Conservation (phyloP, 345 rosid genomes). For the Hibiscus trionum region DNA sequence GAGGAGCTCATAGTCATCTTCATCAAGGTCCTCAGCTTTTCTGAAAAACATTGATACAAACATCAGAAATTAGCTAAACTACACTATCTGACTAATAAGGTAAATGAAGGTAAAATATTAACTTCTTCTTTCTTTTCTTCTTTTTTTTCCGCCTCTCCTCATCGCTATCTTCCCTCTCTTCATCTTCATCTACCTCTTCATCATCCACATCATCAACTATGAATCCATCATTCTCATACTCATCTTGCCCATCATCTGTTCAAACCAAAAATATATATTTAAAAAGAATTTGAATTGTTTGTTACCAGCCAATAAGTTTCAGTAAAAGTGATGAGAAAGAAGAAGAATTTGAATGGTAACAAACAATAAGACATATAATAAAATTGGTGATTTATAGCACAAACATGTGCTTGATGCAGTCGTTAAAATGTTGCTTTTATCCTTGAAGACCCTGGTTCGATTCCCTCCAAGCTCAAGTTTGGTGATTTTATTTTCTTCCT, state of each 20-base stretch:
- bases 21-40: conserved; percentile 78
- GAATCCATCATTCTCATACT: conserved; percentile 87
- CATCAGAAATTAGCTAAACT: background rate
- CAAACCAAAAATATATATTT: conserved; percentile 5
- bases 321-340: too few relatives aligned
- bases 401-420: too few relatives aligned
- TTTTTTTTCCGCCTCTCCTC: conserved; percentile 78
- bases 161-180: conserved; percentile 62
- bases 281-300: conserved; percentile 3
- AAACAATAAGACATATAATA: too few relatives aligned
- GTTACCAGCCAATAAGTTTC: too few relatives aligned
- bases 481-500: too few relatives aligned
- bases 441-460: too few relatives aligned
- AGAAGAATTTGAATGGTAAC: too few relatives aligned
- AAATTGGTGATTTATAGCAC: too few relatives aligned
- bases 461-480: too few relatives aligned
- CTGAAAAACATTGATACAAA: conserved; percentile 28
- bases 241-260: conserved; percentile 80
- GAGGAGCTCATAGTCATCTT: conserved; percentile 91
- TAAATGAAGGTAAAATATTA: background rate
- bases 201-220: conserved; percentile 79
- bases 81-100: background rate
- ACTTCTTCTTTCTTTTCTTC: conserved; percentile 72
- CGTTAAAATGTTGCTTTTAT: too few relatives aligned
- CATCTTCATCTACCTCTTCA: conserved; percentile 63